Base-by-base conservation (phyloP, 192 early-diverging fungal genomes). In the Linnemannia zychae region DNA sequence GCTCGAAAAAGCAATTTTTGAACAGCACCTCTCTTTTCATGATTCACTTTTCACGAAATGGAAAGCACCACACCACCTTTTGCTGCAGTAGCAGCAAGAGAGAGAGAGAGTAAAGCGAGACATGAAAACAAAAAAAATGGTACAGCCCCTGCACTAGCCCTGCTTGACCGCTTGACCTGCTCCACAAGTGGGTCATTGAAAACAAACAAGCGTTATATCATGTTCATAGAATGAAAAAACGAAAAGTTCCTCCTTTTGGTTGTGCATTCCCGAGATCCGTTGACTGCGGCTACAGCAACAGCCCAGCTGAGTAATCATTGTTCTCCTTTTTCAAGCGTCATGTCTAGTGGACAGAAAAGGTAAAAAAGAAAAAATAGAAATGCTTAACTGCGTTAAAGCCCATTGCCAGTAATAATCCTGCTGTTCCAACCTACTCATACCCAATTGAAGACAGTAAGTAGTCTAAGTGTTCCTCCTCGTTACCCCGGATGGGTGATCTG, bases 1-100 rank as follows among this genome's bases (percentile, higher is more conserved):
- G 31, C 57, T 63, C 57, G 57, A 63, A 63, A 31, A 63, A 31
- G 57, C 24, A 63, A 63, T 63, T 31, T 63, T 63, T 63, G 57
- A 31, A 63, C 57, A 44, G 9, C 57, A 15, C 24, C 28, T 22
- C 28, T 15, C 24, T 28, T 31, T 24, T 20, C 9, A 1, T 57
- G 40, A 44, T 44, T 44, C 40, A 44, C 40, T 57, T 7, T 24
- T 31, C 28, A 28, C 57, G 24, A 24, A 63, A 12, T 31, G 57
- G 28, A 31, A 31, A 63, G 28, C 57, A 63, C 57, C 57, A 63
- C 28, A 63, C 57, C 57, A 63, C 57, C 28, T 9, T 63, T 63
- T 33, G 28, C 12, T n/a, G n/a, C n/a, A n/a, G n/a, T n/a, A n/a
- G n/a, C n/a, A n/a, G n/a, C n/a, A n/a, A 33, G 28, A n/a, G 15